phyloP scores from a whole-genome alignment of 1,284 basidiomycete genomes.

The Cutaneotrichosporon sp. region DNA sequence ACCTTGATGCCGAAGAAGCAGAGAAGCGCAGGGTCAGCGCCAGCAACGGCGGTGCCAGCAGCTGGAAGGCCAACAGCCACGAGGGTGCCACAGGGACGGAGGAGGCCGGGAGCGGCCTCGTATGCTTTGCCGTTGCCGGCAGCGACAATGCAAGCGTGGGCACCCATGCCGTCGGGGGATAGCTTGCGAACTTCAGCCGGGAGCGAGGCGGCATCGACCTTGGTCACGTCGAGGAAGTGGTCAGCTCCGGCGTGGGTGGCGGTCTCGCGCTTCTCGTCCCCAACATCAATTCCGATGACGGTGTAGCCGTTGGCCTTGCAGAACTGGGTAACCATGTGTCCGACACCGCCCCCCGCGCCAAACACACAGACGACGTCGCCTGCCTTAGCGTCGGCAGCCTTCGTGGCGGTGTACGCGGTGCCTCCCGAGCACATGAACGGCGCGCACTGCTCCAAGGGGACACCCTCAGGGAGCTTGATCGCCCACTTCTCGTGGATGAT shows the following conservation, averaged over 20 bases:
- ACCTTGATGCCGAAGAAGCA: slow-evolving; percentile 48
- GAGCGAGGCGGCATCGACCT: slow-evolving; percentile 1
- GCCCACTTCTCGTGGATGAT: slow-evolving; percentile 15
- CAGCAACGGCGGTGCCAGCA: slow-evolving; percentile 33
- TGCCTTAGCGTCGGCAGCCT: slow-evolving; percentile 14
- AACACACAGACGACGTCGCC: slow-evolving; percentile 13
- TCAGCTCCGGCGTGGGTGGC: slow-evolving; percentile 9
- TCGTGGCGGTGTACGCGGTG: slow-evolving; percentile 20
- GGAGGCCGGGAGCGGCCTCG: slow-evolving; percentile 8
- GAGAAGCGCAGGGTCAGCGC: slow-evolving; percentile 33
- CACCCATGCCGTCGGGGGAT: slow-evolving; percentile 11
- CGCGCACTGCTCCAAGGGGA: slow-evolving; percentile 15
- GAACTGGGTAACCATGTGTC: slow-evolving; percentile 23
- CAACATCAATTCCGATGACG: slow-evolving; percentile 19
- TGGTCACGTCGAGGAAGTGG: slow-evolving; percentile 14
- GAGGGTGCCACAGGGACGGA: slow-evolving; percentile 10
- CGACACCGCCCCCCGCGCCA: slow-evolving; percentile 18
- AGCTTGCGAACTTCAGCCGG: slow-evolving; percentile 12
- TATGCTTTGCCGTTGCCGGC: slow-evolving; percentile 21
- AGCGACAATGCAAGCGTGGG: slow-evolving; percentile 17
- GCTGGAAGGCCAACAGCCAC: slow-evolving; percentile 19
- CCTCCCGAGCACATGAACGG: slow-evolving; percentile 23
- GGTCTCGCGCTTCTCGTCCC: slow-evolving; percentile 12
- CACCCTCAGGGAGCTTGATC: slow-evolving; percentile 14
- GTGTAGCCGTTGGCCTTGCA: slow-evolving; percentile 14